Base-by-base conservation (phyloP, 345 rosid genomes). In the Corymbia maculata region DNA sequence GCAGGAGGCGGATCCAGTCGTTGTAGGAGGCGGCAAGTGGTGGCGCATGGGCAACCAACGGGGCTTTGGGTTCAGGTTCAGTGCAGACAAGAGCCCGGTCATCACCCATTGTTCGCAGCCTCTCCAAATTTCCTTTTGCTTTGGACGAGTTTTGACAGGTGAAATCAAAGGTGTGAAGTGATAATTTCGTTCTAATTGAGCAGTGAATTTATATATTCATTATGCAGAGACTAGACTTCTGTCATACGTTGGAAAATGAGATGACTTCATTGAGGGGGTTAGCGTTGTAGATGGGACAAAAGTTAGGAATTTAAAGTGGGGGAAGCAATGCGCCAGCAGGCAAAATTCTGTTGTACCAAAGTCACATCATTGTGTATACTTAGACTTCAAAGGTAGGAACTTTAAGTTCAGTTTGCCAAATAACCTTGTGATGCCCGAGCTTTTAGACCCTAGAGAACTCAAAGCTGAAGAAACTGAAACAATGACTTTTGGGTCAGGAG, bases 1-100 rank as follows among this genome's bases (percentile, higher is more conserved):
- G 95, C 30, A 93, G 68, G 57, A 95, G 95, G 6, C 92, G 88
- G 55, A 94, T 94, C 4, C 52, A 88, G 8, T 93, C 92, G 4
- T 93, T 94, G 89, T 90, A 93, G 10, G 93, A 93, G 82, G 47
- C 82, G 1, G 26, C 47, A 4, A 70, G 47, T 4, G 82, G 82
- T 13, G 14, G 45, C 13, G 26, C 44, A 6, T 5, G 26, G 26
- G 13, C 14, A 6, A 70, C 47, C 13, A 10, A 36, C 45, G 36
- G 6, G 6, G 3, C 93, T 15, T 85, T 6, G 88, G 88, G 19
- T 55, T 85, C 8, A 21, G 53, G 85, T 45, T 26, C 66, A 51
- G 1, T 6, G 26, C 24, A 22, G 80, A 8, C 42, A 32, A 6
- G 4, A 70, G 80, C 22, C 24, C 6, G 45, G 45, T 9, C 44